Evolutionary conservation across 2,329 filamentous ascomycete species (phyloP), one percentile per base, ranked within the genome.

Genomic region (Aureobasidium sp.): DNA sequence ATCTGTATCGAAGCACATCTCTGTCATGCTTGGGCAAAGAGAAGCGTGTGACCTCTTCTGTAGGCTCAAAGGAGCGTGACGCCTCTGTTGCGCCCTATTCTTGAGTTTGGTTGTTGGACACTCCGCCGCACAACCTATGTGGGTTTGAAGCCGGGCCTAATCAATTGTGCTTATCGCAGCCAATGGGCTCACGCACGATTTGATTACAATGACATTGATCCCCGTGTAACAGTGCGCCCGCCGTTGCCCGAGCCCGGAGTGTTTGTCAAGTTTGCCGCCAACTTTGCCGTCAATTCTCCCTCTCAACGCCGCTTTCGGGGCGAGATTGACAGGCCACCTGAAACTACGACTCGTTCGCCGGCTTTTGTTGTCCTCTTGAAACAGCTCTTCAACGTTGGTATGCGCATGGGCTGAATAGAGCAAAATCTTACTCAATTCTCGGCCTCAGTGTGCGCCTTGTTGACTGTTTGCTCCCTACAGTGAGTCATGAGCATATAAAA

Each of bases 141-240:
- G 46, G 57, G 57, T 46, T 60, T 41, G 34, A 20, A 41, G 39
- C 48, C 41, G 60, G 48, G 41, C 34, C 51, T 56, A 62, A 62
- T 56, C 50, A 47, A 48, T 52, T 32, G 41, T 39, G 27, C 60
- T 62, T 62, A 62, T 62, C 60, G 60, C 51, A 50, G 42, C 60
- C 60, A 62, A 62, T 62, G 51, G 48, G 41, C 13, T n/a, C 10
- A 2, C 57, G 23, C 57, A 36, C 46, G 57, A 60, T 60, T 34
- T 34, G 29, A 48, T 62, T 52, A 61, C 48, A 61, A 42, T 61
- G 48, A 62, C 51, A 55, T 10, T 56, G 60, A 56, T 50, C 60
- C 37, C 39, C 60, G 51, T 37, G 60, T 62, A 62, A 62, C 60
- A 46, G 46, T 51, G 57, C 46, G 57, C 46, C 8, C 23, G 44